Percentiles rank a stretch among this genome's conserved stretches.
Conservation (phyloP, 2,329 filamentous ascomycete genomes). For the Cercospora sp. region DNA sequence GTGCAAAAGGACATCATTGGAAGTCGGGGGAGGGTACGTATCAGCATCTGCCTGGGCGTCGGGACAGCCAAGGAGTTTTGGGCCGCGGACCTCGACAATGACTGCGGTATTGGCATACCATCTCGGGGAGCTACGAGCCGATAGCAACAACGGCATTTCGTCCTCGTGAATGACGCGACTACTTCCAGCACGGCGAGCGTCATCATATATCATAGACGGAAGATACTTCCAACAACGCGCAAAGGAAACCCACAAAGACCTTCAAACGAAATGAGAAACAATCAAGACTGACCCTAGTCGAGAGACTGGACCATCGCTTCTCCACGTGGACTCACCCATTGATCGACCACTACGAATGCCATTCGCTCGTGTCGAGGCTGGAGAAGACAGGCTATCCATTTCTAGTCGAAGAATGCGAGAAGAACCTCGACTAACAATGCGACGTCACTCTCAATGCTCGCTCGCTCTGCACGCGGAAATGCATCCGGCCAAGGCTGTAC, state of each 20-base stretch:
- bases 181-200: not conserved
- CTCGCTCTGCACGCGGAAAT: not conserved
- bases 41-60: no score
- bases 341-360: not conserved
- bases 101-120: no score
- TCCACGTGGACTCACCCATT: not conserved
- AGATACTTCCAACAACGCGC: not conserved
- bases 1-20: no score
- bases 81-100: no score
- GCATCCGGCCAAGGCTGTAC: not conserved
- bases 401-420: not conserved
- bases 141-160: not conserved
- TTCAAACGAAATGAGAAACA: not conserved
- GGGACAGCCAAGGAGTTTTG: no score
- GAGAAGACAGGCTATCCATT: not conserved
- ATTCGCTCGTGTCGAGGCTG: not conserved
- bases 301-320: not conserved
- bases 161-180: not conserved
- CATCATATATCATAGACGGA: not conserved
- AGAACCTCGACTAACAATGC: not conserved
- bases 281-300: not conserved
- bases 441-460: not conserved
- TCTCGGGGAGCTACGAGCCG: not conserved
- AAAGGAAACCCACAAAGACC: not conserved
- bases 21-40: no score